Evolutionary conservation across 192 early-diverging fungal genomes (phyloP).

Genomic region (Coemansia guatemalensis): DNA sequence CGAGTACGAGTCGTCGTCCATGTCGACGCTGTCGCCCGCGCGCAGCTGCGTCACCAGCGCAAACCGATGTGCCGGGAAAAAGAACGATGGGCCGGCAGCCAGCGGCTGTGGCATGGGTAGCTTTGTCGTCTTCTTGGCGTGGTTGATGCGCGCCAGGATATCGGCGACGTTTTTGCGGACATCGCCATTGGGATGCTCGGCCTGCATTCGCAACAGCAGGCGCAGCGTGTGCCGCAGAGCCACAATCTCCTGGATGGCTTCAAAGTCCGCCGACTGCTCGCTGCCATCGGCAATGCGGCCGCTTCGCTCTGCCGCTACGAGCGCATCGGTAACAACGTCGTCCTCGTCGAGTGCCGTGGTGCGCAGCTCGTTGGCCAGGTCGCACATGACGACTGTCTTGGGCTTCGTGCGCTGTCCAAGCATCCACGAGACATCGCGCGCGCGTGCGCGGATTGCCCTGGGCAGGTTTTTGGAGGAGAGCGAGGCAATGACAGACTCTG

Average conservation of each 20-base stretch:
- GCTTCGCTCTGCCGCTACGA: conserved; percentile 11
- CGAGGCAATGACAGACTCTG: conserved; percentile 8
- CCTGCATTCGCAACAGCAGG: conserved; percentile 34
- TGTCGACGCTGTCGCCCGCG: conserved; percentile 4
- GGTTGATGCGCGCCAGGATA: conserved; percentile 31
- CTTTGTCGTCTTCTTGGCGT: conserved; percentile 36
- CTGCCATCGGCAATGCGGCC: conserved; percentile 16
- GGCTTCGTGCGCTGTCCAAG: conserved; percentile 30
- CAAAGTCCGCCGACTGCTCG: conserved; percentile 39
- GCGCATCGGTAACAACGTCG: conserved; percentile 29
- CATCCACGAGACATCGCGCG: conserved; percentile 46
- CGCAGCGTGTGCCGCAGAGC: conserved; percentile 30
- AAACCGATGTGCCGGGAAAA: conserved; percentile 30
- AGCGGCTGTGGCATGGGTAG: conserved; percentile 35
- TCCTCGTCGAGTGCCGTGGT: conserved; percentile 42
- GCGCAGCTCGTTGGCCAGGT: conserved; percentile 35
- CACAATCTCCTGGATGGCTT: conserved; percentile 39
- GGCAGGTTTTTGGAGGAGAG: conserved; percentile 26
- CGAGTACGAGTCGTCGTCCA: conserved; percentile 27
- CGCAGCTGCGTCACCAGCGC: conserved; percentile 13
- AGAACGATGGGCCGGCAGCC: conserved; percentile 37
- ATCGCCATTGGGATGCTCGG: conserved; percentile 36
- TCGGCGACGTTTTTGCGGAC: conserved; percentile 28
- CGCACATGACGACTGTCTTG: conserved; percentile 13
- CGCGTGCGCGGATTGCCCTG: conserved; percentile 27